phyloP scores from a whole-genome alignment of 2,329 filamentous ascomycete species.

The Pseudovirgaria hyperparasitica region DNA sequence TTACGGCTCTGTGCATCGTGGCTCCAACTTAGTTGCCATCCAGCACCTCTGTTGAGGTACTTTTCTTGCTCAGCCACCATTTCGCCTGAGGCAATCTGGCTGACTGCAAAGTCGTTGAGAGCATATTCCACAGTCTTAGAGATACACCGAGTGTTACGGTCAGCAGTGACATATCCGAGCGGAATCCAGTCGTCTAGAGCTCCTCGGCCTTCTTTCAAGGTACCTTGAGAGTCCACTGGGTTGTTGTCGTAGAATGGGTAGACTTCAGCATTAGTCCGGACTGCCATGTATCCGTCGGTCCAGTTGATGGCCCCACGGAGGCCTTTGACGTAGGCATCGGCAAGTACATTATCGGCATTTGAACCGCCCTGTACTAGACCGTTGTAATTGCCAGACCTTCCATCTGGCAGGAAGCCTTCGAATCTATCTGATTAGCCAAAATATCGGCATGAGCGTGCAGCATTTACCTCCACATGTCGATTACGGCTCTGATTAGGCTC shows the following conservation, averaged over 20 bases:
- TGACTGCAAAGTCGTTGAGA: conserved; percentile 30
- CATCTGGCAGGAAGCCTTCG: conserved; percentile 61
- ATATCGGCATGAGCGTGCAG: background rate
- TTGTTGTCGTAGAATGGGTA: conserved; percentile 22
- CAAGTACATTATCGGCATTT: conserved; percentile 32
- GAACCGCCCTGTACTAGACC: conserved; percentile 31
- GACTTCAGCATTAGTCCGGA: conserved; percentile 59
- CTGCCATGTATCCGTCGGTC: conserved; percentile 55
- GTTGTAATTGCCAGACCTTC: conserved; percentile 44
- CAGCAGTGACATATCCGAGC: conserved; percentile 27
- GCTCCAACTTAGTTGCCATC: conserved; percentile 31
- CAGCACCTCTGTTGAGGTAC: conserved; percentile 26
- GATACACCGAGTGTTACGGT: conserved; percentile 23
- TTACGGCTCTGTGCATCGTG: conserved; percentile 21
- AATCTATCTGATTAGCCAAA: conserved; percentile 35
- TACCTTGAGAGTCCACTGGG: conserved; percentile 20
- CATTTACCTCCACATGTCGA: conserved; percentile 41
- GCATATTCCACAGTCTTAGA: conserved; percentile 31
- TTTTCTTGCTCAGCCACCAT: conserved; percentile 26
- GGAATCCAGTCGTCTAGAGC: conserved; percentile 31
- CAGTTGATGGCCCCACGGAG: conserved; percentile 52
- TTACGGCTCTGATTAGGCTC: conserved; percentile 54
- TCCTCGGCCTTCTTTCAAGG: conserved; percentile 29
- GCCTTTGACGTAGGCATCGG: conserved; percentile 56
- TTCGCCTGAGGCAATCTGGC: conserved; percentile 26